phyloP scores from a whole-genome alignment of 2,329 filamentous ascomycete genomes.

The Alternaria incomplexa region DNA sequence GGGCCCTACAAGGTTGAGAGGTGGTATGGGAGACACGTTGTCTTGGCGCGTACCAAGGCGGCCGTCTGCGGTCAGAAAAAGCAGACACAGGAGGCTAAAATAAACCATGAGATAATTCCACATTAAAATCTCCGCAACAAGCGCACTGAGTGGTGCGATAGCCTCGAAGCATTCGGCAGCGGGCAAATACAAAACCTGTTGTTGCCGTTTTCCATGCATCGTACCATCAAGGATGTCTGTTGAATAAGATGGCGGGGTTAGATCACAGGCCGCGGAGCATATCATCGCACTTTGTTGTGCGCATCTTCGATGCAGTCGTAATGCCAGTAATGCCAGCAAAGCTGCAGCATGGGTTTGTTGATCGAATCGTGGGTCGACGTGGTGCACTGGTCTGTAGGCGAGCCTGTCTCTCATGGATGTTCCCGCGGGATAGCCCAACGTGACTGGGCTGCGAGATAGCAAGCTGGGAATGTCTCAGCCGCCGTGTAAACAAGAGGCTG shows the following conservation, averaged over 20 bases:
- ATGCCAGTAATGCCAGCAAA: not conserved
- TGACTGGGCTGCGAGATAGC: slow-evolving; percentile 5
- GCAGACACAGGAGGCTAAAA: not conserved
- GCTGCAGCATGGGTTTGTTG: not conserved
- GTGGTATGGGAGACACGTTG: not conserved
- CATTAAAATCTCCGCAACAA: not conserved
- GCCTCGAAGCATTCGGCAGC: not conserved
- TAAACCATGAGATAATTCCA: not conserved
- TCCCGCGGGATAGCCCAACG: not conserved
- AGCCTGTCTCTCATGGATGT: slow-evolving; percentile 8
- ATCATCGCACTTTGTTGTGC: not conserved
- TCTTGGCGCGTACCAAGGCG: not conserved
- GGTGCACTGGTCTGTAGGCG: not conserved
- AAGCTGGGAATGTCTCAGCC: not conserved
- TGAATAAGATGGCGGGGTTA: not conserved
- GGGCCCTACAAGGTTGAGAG: not conserved
- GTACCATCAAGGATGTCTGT: not conserved
- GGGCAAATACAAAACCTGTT: not conserved
- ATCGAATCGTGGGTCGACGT: not conserved
- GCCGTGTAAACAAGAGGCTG: slow-evolving; percentile 10
- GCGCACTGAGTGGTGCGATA: not conserved
- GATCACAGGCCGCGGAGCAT: not conserved
- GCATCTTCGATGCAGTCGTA: not conserved
- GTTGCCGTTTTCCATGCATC: not conserved
- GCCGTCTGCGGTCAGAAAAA: not conserved